Base-by-base conservation (phyloP, 2,329 filamentous ascomycete species). In the Lachnellula hyalina region DNA sequence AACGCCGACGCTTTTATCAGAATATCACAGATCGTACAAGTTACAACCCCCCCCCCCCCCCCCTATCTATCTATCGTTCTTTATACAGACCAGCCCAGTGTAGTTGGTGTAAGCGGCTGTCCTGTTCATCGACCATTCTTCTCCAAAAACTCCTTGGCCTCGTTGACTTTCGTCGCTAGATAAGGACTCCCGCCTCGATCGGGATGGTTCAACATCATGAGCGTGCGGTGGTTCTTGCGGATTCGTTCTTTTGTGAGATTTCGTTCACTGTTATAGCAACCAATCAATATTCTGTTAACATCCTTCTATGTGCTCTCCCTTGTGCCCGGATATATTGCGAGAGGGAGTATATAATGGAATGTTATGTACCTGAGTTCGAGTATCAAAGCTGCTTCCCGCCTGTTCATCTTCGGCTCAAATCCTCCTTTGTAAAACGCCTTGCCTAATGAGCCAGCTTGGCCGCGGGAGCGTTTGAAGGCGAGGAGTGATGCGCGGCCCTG, bases 161-260 rank as follows among this genome's bases (percentile, higher is more conserved):
- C 94, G 75, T 99, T 99, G 70, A 99, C 88, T 74, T 99, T 99
- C 52, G 92, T 96, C 14, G 94, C 94, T 45, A 99, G 77, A 71
- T 97, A 99, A 7, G 94, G 94, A 70, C 91, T 96, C 40, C 94
- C 94, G 62, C 94, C 94, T 69, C 94, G 88, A 79, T 99, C 94
- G 61, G 94, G 94, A 73, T 99, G 94, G 79, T 99, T 99, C 62
- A 96, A 79, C 54, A 99, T 84, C 93, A 99, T 99, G 63, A 97
- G 84, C 52, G 86, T 90, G 61, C 94, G 87, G 75, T 99, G 94
- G 65, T 92, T 90, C 76, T 96, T 96, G 70, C 94, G 90, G 66
- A 99, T 79, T 70, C 96, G 94, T 47, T 97, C 93, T 74, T 95
- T 96, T 56, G 86, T 94, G 59, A 96, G 71, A 65, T 85, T 84